Base-by-base conservation (phyloP, 495 filamentous ascomycete genomes). In the Podospora didyma region DNA sequence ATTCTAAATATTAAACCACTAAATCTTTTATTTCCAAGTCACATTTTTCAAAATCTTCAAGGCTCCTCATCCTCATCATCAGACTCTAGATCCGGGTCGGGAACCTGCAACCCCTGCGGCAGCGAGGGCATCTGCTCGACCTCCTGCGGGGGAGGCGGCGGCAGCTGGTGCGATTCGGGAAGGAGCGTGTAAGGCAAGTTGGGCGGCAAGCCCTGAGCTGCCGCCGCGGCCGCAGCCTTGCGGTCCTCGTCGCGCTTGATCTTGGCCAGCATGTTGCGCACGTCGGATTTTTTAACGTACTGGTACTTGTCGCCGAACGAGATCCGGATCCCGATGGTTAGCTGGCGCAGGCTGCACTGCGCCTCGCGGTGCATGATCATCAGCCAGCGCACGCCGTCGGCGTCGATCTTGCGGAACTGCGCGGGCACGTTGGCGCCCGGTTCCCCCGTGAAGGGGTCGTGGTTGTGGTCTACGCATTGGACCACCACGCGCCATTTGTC, bases 241-340 rank as follows among this genome's bases (percentile, higher is more conserved):
- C 61, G 34, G 17, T 71, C 68, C 42, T 71, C 68, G 23, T 71
- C 66, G 12, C 66, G 54, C 60, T 69, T 69, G 58, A 71, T 69
- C 61, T 67, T 71, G 46, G 66, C 66, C 44, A 71, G 51, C 56
- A 60, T 62, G 59, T 71, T 71, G 17, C 68, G 50, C 26, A 71
- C 67, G 34, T 71, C 68, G 41, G 45, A 57, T 62, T 69, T 64
- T 51, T 71, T 69, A 49, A 71, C 68, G 44, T 71, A 71, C 62
- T 71, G 68, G 51, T 71, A 71, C 66, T 71, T 71, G 45, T 71
- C 68, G 22, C 66, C 68, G 51, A 71, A 71, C 35, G 64, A 67
- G 54, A 71, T 67, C 31, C 68, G 54, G 16, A 71, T 54, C 6
- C 68, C 68, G 22, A 71, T 69, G 31, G 68, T 71, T 49, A 71